A percentile compares a stretch with the other conserved stretches of the same genome.
phyloP scores from a whole-genome alignment of 2,329 filamentous ascomycete genomes.

The Fusarium azukiicola region DNA sequence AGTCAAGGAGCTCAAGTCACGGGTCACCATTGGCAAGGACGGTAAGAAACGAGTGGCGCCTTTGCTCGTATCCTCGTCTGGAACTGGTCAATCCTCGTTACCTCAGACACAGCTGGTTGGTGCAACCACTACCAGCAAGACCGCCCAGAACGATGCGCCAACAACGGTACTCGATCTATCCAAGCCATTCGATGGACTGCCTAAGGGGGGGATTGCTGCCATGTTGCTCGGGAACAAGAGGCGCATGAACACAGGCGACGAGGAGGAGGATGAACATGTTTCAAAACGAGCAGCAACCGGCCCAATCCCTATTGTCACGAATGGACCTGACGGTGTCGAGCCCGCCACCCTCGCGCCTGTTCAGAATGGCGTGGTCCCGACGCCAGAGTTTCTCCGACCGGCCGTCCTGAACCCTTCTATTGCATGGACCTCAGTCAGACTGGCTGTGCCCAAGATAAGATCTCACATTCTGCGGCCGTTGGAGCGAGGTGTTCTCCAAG shows the following conservation, averaged over 20 bases:
- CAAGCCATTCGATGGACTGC: constrained; percentile 95
- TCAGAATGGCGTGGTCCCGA: constrained; percentile 81
- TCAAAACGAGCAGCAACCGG: constrained; percentile 80
- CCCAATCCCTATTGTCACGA: constrained; percentile 87
- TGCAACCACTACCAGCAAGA: constrained; percentile 82
- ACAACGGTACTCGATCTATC: constrained; percentile 93
- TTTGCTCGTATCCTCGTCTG: constrained; percentile 93
- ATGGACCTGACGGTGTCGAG: constrained; percentile 88
- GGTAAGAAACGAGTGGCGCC: constrained; percentile 98
- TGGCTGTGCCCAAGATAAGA: constrained; percentile 93
- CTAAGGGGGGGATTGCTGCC: constrained; percentile 91
- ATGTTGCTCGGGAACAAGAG: constrained; percentile 97
- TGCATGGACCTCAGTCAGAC: constrained; percentile 89
- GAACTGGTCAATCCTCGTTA: constrained; percentile 91
- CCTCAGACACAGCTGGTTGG: constrained; percentile 94
- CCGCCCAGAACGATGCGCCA: constrained; percentile 84
- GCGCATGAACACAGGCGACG: constrained; percentile 87
- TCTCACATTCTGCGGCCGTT: constrained; percentile 91
- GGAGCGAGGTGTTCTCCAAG: constrained; percentile 81
- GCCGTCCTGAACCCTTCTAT: constrained; percentile 92
- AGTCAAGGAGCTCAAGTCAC: constrained; percentile 87
- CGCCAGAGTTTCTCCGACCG: constrained; percentile 92
- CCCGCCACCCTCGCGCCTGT: constrained; percentile 84
- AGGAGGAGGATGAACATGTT: constrained; percentile 84
- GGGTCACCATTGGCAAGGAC: constrained; percentile 97